A percentile compares a stretch with the other conserved stretches of the same genome.
Evolutionary conservation across 2,329 filamentous ascomycete species (phyloP).

Genomic region (Remersonia thermophila): DNA sequence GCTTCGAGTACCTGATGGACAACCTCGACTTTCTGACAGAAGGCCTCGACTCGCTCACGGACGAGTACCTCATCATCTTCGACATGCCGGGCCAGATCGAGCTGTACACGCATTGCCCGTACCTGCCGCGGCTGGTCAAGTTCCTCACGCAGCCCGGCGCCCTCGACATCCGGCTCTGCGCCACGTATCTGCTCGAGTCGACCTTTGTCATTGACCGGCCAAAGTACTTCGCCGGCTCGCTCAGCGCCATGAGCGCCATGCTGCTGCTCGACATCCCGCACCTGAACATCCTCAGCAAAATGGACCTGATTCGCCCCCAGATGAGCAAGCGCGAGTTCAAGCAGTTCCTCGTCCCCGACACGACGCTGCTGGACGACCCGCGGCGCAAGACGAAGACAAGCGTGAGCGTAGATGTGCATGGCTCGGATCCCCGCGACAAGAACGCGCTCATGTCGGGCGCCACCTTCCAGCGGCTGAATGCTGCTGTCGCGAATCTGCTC

Average conservation of each 20-base stretch:
- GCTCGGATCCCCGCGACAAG: slow-evolving; percentile 50
- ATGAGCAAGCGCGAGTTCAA: slow-evolving; percentile 80
- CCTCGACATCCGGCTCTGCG: slow-evolving; percentile 83
- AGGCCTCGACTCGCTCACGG: slow-evolving; percentile 70
- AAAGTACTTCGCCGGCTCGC: slow-evolving; percentile 92
- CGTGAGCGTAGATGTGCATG: slow-evolving; percentile 37
- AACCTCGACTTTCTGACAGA: slow-evolving; percentile 88
- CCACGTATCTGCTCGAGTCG: slow-evolving; percentile 85
- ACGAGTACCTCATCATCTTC: slow-evolving; percentile 94
- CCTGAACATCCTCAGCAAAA: slow-evolving; percentile 92
- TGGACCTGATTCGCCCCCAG: slow-evolving; percentile 90
- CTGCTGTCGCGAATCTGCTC: slow-evolving; percentile 79
- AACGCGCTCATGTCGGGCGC: slow-evolving; percentile 66
- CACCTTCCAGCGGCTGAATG: slow-evolving; percentile 72
- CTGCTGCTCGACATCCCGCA: slow-evolving; percentile 96
- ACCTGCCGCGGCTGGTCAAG: slow-evolving; percentile 72
- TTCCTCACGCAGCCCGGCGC: slow-evolving; percentile 68
- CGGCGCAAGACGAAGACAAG: slow-evolving; percentile 32
- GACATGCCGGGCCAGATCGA: slow-evolving; percentile 99
- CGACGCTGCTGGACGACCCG: slow-evolving; percentile 65
- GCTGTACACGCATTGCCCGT: slow-evolving; percentile 91
- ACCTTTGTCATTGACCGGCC: slow-evolving; percentile 92
- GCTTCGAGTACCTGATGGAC: slow-evolving; percentile 90
- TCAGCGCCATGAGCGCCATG: slow-evolving; percentile 98
- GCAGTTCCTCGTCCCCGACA: slow-evolving; percentile 79